Evolutionary conservation across 352 stramenopile genomes (phyloP).

Genomic region (Globisporangium mamillatum): DNA sequence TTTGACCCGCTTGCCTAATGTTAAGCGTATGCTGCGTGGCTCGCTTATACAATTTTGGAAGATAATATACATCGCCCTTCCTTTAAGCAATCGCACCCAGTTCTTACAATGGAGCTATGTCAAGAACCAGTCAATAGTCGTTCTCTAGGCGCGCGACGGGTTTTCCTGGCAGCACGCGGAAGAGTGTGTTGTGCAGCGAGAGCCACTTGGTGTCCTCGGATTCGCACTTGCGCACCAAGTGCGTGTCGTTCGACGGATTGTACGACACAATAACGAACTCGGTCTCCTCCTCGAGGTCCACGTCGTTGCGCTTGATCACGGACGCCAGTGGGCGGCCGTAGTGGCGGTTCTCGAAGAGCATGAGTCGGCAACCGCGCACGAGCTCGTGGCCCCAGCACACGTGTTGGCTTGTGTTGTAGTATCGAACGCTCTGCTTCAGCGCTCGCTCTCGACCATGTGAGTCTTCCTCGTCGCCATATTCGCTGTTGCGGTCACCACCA

Average conservation of each 20-base stretch:
- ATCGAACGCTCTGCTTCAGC: constrained; percentile 33
- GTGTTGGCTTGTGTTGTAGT: constrained; percentile 58
- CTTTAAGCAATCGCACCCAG: background rate
- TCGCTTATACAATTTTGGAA: background rate
- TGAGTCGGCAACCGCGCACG: constrained; percentile 39
- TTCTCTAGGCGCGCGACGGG: constrained; percentile 30
- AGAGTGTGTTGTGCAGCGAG: constrained; percentile 48
- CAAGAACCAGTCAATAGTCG: background rate
- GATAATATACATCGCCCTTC: background rate
- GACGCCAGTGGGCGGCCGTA: constrained; percentile 39
- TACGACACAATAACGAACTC: constrained; percentile 50
- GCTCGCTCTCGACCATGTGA: background rate
- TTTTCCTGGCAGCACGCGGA: constrained; percentile 33
- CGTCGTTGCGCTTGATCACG: constrained; percentile 33
- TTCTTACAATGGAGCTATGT: background rate
- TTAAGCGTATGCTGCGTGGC: background rate
- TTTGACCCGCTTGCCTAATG: background rate
- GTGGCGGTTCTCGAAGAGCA: constrained; percentile 39
- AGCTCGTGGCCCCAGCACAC: constrained; percentile 74
- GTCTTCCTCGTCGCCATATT: constrained; percentile 20
- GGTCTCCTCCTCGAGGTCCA: constrained; percentile 41
- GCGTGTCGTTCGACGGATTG: constrained; percentile 36
- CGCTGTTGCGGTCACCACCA: constrained; percentile 13
- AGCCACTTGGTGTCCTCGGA: constrained; percentile 46
- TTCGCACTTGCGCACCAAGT: constrained; percentile 42